Percentiles rank a stretch among this genome's conserved stretches.
These are phyloP conservation scores for Lactarius deliciosus DNA, from an alignment of 768 basidiomycete genomes.

Conservation along the genomic window DNA sequence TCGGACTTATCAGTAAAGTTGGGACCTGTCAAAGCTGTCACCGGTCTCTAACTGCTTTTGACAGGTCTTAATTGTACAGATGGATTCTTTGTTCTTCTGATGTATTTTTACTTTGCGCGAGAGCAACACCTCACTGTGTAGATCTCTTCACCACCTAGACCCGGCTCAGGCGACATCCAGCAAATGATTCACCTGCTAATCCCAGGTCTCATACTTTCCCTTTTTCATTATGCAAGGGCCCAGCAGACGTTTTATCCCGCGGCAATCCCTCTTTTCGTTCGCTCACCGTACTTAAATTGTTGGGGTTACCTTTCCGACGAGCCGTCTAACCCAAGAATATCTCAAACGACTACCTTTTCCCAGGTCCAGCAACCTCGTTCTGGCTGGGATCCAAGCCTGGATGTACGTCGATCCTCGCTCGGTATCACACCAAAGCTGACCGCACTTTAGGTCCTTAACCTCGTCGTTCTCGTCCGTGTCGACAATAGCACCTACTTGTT, in stretches of 20 bases:
- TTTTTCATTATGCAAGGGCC: conserved; percentile 3
- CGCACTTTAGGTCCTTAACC: conserved; percentile 9
- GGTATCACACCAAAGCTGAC: neutral
- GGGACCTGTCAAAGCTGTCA: no score
- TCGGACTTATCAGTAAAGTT: no score
- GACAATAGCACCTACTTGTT: conserved; percentile 26
- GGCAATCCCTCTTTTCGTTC: conserved; percentile 32
- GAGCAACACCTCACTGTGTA: neutral
- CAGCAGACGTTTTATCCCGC: neutral
- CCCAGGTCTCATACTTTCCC: neutral
- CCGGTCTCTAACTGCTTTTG: no score
- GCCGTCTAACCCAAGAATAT: no score
- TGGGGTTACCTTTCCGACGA: conserved; percentile 16
- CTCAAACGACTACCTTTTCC: no score
- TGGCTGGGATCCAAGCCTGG: neutral
- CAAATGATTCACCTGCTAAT: neutral
- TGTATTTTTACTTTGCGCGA: neutral
- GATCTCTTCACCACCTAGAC: neutral
- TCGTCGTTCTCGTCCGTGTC: conserved; percentile 18
- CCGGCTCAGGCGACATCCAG: neutral
- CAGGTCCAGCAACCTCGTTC: conserved; percentile 4
- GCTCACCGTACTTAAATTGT: conserved; percentile 32
- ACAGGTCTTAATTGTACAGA: no score
- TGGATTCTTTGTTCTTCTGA: neutral
- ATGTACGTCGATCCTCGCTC: neutral